Percentiles rank a stretch among this genome's conserved stretches.
These are phyloP conservation scores for Botrytis galanthina DNA, from an alignment of 2,329 filamentous ascomycete genomes.

Conservation along the genomic window DNA sequence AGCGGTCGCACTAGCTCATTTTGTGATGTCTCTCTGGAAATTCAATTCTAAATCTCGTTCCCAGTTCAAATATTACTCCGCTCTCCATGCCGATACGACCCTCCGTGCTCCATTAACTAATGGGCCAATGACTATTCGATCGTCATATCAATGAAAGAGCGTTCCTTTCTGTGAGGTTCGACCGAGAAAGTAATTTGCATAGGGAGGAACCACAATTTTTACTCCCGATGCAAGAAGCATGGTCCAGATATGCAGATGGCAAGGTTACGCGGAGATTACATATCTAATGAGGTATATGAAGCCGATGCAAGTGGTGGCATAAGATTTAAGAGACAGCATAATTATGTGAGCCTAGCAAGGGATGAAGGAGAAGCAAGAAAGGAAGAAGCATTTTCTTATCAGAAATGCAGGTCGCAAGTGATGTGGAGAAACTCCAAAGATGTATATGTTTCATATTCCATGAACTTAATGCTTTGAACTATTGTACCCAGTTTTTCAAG, in stretches of 20 bases:
- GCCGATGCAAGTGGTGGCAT: conserved; percentile 8
- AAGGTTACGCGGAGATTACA: conserved; percentile 21
- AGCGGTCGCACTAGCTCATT: conserved; percentile 9
- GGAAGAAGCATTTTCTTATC: conserved; percentile 4
- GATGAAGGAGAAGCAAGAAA: background rate
- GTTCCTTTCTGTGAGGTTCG: conserved; percentile 12
- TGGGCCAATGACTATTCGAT: background rate
- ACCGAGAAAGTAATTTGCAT: conserved; percentile 18
- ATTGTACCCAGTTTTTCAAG: conserved; percentile 2
- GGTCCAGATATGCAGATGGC: conserved; percentile 14
- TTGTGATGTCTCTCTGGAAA: background rate
- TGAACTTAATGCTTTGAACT: background rate
- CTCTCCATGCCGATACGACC: conserved; percentile 3
- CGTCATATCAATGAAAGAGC: conserved; percentile 14
- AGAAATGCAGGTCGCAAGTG: background rate
- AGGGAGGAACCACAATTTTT: conserved; percentile 18
- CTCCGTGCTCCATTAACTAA: conserved; percentile 1
- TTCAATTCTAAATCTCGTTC: conserved; percentile 12
- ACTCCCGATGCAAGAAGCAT: conserved; percentile 8
- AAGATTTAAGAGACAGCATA: conserved; percentile 4
- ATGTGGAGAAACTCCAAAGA: background rate
- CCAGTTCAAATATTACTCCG: background rate
- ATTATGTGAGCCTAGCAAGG: conserved; percentile 8
- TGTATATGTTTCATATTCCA: conserved; percentile 8
- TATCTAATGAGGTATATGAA: conserved; percentile 5